phyloP scores from a whole-genome alignment of 1,284 basidiomycete genomes.

The Naganishia sp. region DNA sequence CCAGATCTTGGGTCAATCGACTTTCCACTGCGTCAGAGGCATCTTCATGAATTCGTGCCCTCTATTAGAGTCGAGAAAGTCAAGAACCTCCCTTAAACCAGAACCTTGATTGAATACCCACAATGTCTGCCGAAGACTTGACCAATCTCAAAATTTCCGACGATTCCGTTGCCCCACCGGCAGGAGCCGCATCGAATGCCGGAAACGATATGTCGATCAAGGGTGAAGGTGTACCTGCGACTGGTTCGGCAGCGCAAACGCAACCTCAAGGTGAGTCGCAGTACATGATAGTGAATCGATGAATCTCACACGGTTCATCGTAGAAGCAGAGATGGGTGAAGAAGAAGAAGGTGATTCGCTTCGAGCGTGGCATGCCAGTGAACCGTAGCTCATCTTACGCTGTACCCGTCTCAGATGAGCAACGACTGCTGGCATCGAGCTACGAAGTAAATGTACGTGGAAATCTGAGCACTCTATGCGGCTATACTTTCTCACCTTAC shows the following conservation, averaged over 20 bases:
- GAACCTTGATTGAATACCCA: neutral
- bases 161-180: constrained; percentile 10
- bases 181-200: neutral
- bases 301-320: neutral
- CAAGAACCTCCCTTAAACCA: neutral
- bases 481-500: neutral
- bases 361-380: no score
- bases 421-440: constrained; percentile 20
- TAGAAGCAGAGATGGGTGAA: constrained; percentile 6
- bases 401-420: neutral
- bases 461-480: neutral
- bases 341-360: constrained; percentile 4
- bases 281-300: no score
- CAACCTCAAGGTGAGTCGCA: neutral
- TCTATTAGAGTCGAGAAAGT: neutral
- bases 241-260: neutral
- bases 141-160: constrained; percentile 26
- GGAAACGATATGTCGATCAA: constrained; percentile 11
- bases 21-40: neutral
- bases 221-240: neutral
- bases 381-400: neutral
- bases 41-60: neutral
- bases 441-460: constrained; percentile 30
- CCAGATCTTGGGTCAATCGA: neutral
- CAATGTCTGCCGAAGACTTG: constrained; percentile 23